These are phyloP conservation scores for Candida dendrica DNA, from an alignment of 805 yeast species.

Conservation along the genomic window DNA sequence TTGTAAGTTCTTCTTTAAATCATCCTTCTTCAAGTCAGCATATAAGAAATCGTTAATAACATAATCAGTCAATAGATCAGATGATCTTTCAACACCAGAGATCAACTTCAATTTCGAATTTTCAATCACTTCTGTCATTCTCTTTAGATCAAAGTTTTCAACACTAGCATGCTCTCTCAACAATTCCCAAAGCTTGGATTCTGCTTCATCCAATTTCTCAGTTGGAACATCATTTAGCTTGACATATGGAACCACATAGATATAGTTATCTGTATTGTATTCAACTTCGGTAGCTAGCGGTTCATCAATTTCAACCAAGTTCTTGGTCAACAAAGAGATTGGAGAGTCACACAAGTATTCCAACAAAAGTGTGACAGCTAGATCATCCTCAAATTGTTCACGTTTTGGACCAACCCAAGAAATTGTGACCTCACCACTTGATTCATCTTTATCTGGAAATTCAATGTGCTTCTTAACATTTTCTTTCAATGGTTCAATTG, in stretches of 20 bases:
- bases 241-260: constrained; percentile 48
- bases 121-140: constrained; percentile 62
- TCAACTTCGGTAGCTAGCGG: constrained; percentile 73
- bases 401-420: constrained; percentile 80
- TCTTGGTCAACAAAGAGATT: constrained; percentile 63
- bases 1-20: constrained; percentile 47
- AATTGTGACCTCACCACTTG: constrained; percentile 66
- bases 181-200: constrained; percentile 40
- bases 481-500: constrained; percentile 24
- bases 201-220: constrained; percentile 47
- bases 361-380: constrained; percentile 68
- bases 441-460: constrained; percentile 87
- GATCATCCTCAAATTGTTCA: constrained; percentile 40
- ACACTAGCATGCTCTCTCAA: constrained; percentile 45
- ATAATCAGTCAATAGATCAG: constrained; percentile 52
- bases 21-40: constrained; percentile 56
- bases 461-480: constrained; percentile 44
- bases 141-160: constrained; percentile 48
- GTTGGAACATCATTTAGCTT: constrained; percentile 72
- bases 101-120: constrained; percentile 58
- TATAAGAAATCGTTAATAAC: constrained; percentile 78
- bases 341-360: constrained; percentile 73
- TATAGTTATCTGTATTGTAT: constrained; percentile 68
- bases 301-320: constrained; percentile 71
- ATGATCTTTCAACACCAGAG: constrained; percentile 54